phyloP scores from a whole-genome alignment of 2,329 filamentous ascomycete genomes.

The Thyridium curvatum region DNA sequence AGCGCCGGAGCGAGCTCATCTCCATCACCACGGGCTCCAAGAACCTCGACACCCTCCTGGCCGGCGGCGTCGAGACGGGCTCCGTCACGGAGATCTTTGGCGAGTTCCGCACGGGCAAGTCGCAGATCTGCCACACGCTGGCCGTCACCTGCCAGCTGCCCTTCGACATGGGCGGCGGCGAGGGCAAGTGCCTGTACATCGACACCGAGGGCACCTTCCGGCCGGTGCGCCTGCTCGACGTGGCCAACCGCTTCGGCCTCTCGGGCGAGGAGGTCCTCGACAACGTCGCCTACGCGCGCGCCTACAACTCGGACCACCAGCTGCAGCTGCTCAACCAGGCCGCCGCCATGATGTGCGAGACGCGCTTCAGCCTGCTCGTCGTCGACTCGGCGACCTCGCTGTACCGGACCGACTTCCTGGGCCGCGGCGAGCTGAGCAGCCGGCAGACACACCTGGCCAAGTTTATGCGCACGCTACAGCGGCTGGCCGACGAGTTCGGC shows the following conservation, averaged over 20 bases:
- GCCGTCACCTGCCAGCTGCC: conserved; percentile 96
- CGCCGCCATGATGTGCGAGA: conserved; percentile 98
- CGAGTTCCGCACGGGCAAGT: conserved; percentile 96
- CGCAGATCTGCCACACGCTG: conserved; percentile 97
- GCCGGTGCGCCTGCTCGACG: conserved; percentile 82
- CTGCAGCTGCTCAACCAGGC: conserved; percentile 92
- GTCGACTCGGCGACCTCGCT: conserved; percentile 94
- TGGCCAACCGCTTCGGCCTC: conserved; percentile 89
- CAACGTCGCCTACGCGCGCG: conserved; percentile 95
- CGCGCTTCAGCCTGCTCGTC: conserved; percentile 88
- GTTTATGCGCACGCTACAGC: conserved; percentile 79
- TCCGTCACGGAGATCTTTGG: conserved; percentile 98
- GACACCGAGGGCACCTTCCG: conserved; percentile 97
- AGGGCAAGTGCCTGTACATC: conserved; percentile 97
- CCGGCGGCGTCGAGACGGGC: conserved; percentile 91
- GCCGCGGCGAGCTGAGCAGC: conserved; percentile 93
- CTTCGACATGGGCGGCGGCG: conserved; percentile 97
- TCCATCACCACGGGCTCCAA: conserved; percentile 98
- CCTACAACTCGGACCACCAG: conserved; percentile 98
- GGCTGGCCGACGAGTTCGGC: conserved; percentile 77
- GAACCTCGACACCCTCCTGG: conserved; percentile 89
- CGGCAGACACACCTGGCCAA: conserved; percentile 84
- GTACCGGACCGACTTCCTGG: conserved; percentile 93
- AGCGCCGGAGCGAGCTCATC: conserved; percentile 91
- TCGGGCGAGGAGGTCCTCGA: conserved; percentile 96